These are phyloP conservation scores for Exophiala alcalophila DNA, from an alignment of 2,329 filamentous ascomycete species.

Conservation along the genomic window DNA sequence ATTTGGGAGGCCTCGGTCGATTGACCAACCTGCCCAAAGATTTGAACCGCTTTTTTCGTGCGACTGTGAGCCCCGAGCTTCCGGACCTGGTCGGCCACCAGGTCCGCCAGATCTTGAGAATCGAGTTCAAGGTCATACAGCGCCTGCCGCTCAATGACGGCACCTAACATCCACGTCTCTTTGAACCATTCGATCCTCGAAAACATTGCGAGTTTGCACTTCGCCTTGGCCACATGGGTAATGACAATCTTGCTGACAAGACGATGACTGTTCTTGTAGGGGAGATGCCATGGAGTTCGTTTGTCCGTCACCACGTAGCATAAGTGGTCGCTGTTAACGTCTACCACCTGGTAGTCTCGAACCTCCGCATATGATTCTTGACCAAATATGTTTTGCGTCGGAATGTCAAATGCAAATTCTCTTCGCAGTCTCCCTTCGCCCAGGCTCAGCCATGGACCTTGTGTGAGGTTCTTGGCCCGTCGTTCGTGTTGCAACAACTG, in stretches of 20 bases:
- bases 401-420: constrained; percentile 76
- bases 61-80: constrained; percentile 46
- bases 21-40: constrained; percentile 49
- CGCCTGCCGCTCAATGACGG: constrained; percentile 60
- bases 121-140: constrained; percentile 62
- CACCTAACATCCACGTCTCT: constrained; percentile 48
- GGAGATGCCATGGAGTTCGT: constrained; percentile 76
- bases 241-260: constrained; percentile 89
- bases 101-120: constrained; percentile 48
- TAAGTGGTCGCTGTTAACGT: constrained; percentile 73
- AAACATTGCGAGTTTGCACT: constrained; percentile 86
- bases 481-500: constrained; percentile 85
- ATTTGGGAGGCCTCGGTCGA: constrained; percentile 49
- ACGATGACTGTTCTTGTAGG: constrained; percentile 73
- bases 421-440: constrained; percentile 68
- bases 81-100: constrained; percentile 50
- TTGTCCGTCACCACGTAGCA: constrained; percentile 66
- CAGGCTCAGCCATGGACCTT: constrained; percentile 76
- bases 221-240: constrained; percentile 86
- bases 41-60: constrained; percentile 49
- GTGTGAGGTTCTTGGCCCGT: constrained; percentile 74
- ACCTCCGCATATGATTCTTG: constrained; percentile 59
- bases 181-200: constrained; percentile 84
- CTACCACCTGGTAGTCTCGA: constrained; percentile 80
- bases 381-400: constrained; percentile 64